Conservation (phyloP, 192 early-diverging fungal genomes). For the Linnemannia elongata region DNA sequence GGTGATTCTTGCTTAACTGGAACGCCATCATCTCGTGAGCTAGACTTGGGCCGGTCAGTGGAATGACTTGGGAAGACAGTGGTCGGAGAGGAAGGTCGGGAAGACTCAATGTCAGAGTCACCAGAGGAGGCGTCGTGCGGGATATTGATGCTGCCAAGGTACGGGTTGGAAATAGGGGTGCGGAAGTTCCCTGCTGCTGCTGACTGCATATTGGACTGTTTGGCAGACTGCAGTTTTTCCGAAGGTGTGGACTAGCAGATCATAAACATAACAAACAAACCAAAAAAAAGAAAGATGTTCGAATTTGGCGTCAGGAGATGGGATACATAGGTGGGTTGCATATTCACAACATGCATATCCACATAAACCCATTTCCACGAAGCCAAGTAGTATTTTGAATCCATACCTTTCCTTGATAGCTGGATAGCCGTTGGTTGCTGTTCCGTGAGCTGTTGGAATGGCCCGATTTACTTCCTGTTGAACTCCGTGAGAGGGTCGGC, state of each 20-base stretch:
- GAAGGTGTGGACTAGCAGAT: constrained; percentile 6
- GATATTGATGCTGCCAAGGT: constrained; percentile 56
- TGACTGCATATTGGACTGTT: constrained; percentile 49
- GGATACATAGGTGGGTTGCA: background rate
- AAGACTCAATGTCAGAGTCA: constrained; percentile 50
- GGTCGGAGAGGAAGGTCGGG: constrained; percentile 45
- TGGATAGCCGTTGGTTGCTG: constrained; percentile 32
- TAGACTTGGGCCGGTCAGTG: constrained; percentile 13
- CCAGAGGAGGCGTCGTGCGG: constrained; percentile 55
- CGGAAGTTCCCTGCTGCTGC: constrained; percentile 43
- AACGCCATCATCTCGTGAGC: constrained; percentile 17
- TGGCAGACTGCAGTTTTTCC: constrained; percentile 23
- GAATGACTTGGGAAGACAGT: constrained; percentile 30
- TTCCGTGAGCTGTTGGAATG: constrained; percentile 41
- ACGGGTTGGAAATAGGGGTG: constrained; percentile 46
- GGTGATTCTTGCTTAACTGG: constrained; percentile 45
- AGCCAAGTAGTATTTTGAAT: background rate
- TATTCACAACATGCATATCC: background rate
- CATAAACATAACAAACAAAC: background rate
- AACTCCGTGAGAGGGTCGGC: constrained; percentile 45
- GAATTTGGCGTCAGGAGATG: background rate
- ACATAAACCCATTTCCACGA: background rate
- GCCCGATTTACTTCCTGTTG: constrained; percentile 49
- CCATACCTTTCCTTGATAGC: constrained; percentile 48
- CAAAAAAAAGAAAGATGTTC: background rate